Evolutionary conservation across 345 rosid species (phyloP), one percentile per base, ranked within the genome.

Genomic region (Fremontodendron californicum): DNA sequence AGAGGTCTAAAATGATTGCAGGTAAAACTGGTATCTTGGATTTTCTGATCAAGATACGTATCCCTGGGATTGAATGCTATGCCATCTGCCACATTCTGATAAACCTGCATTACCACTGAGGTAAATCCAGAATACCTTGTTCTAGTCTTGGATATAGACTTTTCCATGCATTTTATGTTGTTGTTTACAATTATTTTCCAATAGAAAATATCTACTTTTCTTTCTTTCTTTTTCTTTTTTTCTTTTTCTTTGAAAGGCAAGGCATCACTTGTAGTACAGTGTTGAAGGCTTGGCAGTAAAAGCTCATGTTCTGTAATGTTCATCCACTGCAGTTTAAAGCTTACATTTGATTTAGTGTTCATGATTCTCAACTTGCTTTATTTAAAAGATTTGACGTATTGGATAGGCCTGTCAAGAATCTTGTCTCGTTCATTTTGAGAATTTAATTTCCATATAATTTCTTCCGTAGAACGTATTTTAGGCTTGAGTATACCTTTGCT

Each of bases 81-180:
- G 33, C 35, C 75, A 71, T 75, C 77, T 46, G 46, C 46, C 29
- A 25, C 21, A 58, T 70, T 71, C 39, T n/a, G 23, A 58, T 80
- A 11, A 27, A 46, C 65, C 40, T 52, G 73, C 49, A n/a, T 63
- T 35, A 16, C n/a, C 3, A 35, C 35, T 31, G 54, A 77, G 80
- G 79, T 61, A 60, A 76, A 72, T 29, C 69, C 66, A 16, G 51
- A 10, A 63, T 62, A 55, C 21, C 55, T 40, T 73, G 5, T 42
- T 39, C 21, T 71, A 29, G 45, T 19, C 43, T 70, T 58, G 46
- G 31, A 31, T 54, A 12, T 11, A 43, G 27, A 46, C 23, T 25
- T 11, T 31, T 67, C 64, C 12, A 9, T 35, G 45, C 13, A 21
- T 63, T 61, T 51, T 4, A 60, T 1, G 54, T 54, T 16, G 77